A percentile compares a stretch with the other conserved stretches of the same genome.
These are phyloP conservation scores for Beauveria bassiana DNA, from an alignment of 2,329 filamentous ascomycete genomes.

Conservation along the genomic window DNA sequence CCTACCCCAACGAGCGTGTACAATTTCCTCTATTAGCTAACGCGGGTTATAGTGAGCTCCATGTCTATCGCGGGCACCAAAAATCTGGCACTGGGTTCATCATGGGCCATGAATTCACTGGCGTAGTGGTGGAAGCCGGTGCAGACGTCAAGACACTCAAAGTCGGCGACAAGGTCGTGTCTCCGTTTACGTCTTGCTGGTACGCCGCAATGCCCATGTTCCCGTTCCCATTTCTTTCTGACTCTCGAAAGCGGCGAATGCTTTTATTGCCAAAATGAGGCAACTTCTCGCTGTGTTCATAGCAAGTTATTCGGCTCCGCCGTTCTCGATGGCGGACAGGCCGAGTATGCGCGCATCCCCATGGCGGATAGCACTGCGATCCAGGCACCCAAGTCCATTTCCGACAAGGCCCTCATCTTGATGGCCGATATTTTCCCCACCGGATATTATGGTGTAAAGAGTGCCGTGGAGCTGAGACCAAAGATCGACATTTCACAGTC, in stretches of 20 bases:
- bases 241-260: slow-evolving; percentile 43
- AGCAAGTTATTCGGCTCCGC: slow-evolving; percentile 62
- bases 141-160: slow-evolving; percentile 59
- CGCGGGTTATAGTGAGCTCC: slow-evolving; percentile 57
- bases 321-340: slow-evolving; percentile 68
- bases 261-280: slow-evolving; percentile 75
- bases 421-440: slow-evolving; percentile 94
- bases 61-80: slow-evolving; percentile 78
- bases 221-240: neutral
- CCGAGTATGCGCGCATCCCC: slow-evolving; percentile 75
- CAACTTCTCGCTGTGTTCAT: slow-evolving; percentile 69
- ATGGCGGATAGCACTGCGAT: slow-evolving; percentile 74
- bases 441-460: slow-evolving; percentile 74
- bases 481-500: slow-evolving; percentile 34
- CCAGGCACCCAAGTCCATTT: slow-evolving; percentile 58
- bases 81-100: slow-evolving; percentile 55
- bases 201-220: slow-evolving; percentile 28
- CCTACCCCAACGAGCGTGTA: neutral
- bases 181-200: slow-evolving; percentile 78
- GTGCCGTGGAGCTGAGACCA: slow-evolving; percentile 59
- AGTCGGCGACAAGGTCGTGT: slow-evolving; percentile 71
- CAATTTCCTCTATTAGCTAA: neutral
- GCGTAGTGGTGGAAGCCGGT: slow-evolving; percentile 62
- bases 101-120: slow-evolving; percentile 84
- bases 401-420: slow-evolving; percentile 67